These are phyloP conservation scores for Rhizophora mangle DNA, from an alignment of 345 rosid genomes.

Conservation along the genomic window DNA sequence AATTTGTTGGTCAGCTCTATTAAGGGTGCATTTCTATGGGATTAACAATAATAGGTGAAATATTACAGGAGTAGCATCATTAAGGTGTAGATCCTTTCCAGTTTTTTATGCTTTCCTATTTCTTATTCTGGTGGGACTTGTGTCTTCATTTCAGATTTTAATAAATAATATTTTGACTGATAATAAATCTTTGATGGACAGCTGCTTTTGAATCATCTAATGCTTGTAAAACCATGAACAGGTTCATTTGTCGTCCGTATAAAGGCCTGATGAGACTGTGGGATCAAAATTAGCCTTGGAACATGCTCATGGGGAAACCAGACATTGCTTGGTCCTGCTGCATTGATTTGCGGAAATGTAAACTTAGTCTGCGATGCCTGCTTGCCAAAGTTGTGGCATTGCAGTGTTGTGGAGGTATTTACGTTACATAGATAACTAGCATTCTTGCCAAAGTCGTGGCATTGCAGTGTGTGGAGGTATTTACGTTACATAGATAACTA, in stretches of 20 bases:
- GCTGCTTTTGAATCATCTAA: not conserved
- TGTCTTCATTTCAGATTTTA: not conserved
- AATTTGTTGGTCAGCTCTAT: no score
- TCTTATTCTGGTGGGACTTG: no score
- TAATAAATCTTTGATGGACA: not conserved
- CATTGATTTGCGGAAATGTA: conserved; percentile 6
- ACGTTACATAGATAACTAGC: no score
- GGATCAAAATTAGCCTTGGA: not conserved
- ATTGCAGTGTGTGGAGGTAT: not conserved
- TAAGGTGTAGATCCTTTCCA: no score
- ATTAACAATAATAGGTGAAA: no score
- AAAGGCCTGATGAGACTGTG: conserved; percentile 51
- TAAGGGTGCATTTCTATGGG: no score
- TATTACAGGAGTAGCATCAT: no score
- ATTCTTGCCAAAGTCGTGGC: not conserved
- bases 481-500: not conserved
- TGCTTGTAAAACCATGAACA: conserved; percentile 17
- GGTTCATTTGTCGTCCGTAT: conserved; percentile 87
- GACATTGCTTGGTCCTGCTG: not conserved
- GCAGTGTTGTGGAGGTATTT: no score
- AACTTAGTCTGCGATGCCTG: not conserved
- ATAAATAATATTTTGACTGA: not conserved
- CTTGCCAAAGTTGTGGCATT: no score
- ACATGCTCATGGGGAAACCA: not conserved
- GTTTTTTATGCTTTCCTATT: no score